Evolutionary conservation across 1,284 basidiomycete species (phyloP).

Genomic region (Heliocybe sulcata): DNA sequence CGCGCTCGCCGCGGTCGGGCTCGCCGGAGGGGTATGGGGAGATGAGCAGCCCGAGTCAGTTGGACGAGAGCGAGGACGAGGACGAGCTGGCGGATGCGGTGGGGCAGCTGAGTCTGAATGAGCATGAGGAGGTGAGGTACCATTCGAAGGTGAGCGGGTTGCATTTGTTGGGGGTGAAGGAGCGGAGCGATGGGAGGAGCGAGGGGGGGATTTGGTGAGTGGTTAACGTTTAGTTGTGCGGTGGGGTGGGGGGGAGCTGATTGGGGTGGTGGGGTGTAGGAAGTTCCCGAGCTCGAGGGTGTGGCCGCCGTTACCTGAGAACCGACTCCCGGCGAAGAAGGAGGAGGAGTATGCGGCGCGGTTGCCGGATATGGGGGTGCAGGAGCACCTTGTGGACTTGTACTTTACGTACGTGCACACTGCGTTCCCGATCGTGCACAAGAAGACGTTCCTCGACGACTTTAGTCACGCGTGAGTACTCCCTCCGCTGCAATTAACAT

Average conservation of each 20-base stretch:
- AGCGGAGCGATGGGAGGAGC: conserved; percentile 55
- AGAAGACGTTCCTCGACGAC: conserved; percentile 58
- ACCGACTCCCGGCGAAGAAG: conserved; percentile 23
- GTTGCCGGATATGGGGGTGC: conserved; percentile 48
- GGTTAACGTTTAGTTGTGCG: not conserved
- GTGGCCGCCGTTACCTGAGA: conserved; percentile 59
- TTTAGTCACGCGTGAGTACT: conserved; percentile 33
- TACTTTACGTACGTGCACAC: conserved; percentile 81
- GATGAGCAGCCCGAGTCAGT: conserved; percentile 7
- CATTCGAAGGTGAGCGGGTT: conserved; percentile 78
- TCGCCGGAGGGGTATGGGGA: conserved; percentile 9
- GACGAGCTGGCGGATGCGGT: conserved; percentile 62
- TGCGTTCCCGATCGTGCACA: conserved; percentile 66
- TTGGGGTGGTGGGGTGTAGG: conserved; percentile 28
- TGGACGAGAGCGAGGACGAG: conserved; percentile 27
- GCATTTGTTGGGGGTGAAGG: conserved; percentile 62
- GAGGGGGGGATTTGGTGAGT: conserved; percentile 74
- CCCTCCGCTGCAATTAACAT: not conserved
- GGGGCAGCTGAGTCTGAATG: conserved; percentile 79
- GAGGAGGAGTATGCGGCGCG: conserved; percentile 30
- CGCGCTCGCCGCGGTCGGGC: conserved; percentile 15
- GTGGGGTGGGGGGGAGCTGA: not conserved
- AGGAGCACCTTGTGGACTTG: conserved; percentile 63
- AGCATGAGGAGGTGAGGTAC: conserved; percentile 74
- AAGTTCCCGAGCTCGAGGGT: conserved; percentile 76